These are phyloP conservation scores for Trichosanthes cucumerina DNA, from an alignment of 306 rosid genomes.

Conservation along the genomic window DNA sequence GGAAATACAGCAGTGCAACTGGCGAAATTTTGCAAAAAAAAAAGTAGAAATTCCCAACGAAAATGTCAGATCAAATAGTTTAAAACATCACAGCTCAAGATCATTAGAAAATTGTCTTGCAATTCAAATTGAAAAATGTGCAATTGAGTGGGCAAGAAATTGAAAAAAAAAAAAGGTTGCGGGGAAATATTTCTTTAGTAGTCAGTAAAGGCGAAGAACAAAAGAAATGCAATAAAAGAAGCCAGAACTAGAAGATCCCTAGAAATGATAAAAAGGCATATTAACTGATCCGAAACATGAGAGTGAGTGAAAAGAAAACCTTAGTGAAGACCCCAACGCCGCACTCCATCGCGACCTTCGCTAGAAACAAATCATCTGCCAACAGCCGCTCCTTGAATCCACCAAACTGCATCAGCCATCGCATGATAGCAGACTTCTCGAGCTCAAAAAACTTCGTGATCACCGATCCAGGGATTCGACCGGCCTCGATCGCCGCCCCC, in stretches of 20 bases:
- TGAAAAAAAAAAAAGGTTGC: neutral
- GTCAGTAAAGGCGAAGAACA: conserved; percentile 4
- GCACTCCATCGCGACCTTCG: conserved; percentile 73
- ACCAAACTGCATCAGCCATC: conserved; percentile 75
- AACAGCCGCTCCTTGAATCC: conserved; percentile 80
- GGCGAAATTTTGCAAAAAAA: neutral
- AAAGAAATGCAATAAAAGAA: neutral
- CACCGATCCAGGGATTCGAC: conserved; percentile 67
- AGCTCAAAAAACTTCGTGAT: conserved; percentile 56
- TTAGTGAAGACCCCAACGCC: conserved; percentile 93
- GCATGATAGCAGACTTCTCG: conserved; percentile 43
- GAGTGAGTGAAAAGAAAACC: conserved; percentile 24
- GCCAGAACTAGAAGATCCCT: neutral
- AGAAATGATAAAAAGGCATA: neutral
- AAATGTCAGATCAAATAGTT: neutral
- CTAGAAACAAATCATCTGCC: conserved; percentile 89
- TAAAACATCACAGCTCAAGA: neutral
- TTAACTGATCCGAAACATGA: neutral
- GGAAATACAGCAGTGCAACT: neutral
- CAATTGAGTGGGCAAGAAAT: neutral
- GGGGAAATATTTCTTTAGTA: neutral
- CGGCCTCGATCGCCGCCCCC: conserved; percentile 63
- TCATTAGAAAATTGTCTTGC: neutral
- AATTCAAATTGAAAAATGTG: neutral
- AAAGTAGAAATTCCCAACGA: neutral